Percentiles rank a stretch among this genome's conserved stretches.
Conservation (phyloP, 1,284 basidiomycete species). For the Cutaneotrichosporon arboriforme region DNA sequence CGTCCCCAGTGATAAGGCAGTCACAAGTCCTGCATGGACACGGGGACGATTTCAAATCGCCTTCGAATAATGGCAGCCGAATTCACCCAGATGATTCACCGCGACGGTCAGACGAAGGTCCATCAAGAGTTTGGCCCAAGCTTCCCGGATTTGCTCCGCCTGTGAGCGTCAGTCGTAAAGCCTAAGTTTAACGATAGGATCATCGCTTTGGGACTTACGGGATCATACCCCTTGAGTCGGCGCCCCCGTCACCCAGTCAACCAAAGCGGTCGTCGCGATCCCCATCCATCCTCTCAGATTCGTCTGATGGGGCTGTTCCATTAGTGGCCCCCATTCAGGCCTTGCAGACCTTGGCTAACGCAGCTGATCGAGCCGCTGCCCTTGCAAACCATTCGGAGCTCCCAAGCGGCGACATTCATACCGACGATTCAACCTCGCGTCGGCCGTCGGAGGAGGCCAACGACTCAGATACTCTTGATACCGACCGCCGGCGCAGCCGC, state of each 20-base stretch:
- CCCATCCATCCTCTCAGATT: conserved; percentile 74
- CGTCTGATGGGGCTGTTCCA: conserved; percentile 56
- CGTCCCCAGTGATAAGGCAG: conserved; percentile 2
- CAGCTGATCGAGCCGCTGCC: conserved; percentile 77
- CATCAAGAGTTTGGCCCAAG: conserved; percentile 59
- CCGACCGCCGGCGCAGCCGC: conserved; percentile 16
- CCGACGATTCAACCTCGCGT: neutral
- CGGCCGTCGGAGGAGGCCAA: neutral
- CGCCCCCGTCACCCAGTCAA: conserved; percentile 55
- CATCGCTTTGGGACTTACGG: conserved; percentile 88
- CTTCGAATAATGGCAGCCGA: conserved; percentile 34
- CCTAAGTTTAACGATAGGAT: conserved; percentile 53
- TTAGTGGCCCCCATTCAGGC: conserved; percentile 88
- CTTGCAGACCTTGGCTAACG: conserved; percentile 83
- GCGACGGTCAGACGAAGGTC: neutral
- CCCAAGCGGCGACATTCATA: neutral
- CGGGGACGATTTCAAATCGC: conserved; percentile 13
- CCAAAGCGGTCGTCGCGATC: conserved; percentile 43
- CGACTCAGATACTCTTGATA: neutral
- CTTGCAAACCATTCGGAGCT: conserved; percentile 19
- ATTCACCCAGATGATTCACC: neutral
- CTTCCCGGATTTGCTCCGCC: conserved; percentile 84
- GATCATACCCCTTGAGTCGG: conserved; percentile 58
- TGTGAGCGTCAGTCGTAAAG: conserved; percentile 48
- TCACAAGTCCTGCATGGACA: neutral